Conservation (phyloP, 2,329 filamentous ascomycete species). For the Colletotrichum sidae region DNA sequence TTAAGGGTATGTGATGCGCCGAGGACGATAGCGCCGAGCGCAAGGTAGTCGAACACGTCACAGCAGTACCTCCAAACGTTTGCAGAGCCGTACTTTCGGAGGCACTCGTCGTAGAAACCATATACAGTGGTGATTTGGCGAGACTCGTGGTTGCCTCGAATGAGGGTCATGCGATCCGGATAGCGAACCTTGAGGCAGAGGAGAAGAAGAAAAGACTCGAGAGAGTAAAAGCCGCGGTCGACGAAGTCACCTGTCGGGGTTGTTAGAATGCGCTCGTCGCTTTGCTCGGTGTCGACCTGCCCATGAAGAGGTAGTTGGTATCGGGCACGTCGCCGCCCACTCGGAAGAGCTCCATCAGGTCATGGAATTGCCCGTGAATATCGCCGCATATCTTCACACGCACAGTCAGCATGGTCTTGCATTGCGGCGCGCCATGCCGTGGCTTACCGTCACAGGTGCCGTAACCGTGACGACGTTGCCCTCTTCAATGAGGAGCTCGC, state of each 20-base stretch:
- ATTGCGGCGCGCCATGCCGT: background rate
- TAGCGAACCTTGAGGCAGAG: conserved; percentile 97
- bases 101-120: conserved; percentile 97
- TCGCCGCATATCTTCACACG: conserved; percentile 86
- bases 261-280: background rate
- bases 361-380: conserved; percentile 96
- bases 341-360: conserved; percentile 95
- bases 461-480: conserved; percentile 96
- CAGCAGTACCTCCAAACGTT: conserved; percentile 98
- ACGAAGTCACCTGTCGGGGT: conserved; percentile 85
- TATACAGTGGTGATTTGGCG: conserved; percentile 98
- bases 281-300: conserved; percentile 55
- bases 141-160: conserved; percentile 95
- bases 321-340: conserved; percentile 95
- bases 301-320: conserved; percentile 98
- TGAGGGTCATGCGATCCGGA: conserved; percentile 95
- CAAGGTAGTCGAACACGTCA: conserved; percentile 97
- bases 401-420: conserved; percentile 4
- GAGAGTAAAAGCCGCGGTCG: conserved; percentile 96
- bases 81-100: conserved; percentile 94
- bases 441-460: conserved; percentile 86
- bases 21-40: conserved; percentile 89
- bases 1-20: conserved; percentile 79
- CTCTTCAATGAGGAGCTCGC: conserved; percentile 96
- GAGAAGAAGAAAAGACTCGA: conserved; percentile 95